Base-by-base conservation (phyloP, 768 basidiomycete species). In the Tricholoma sp. region DNA sequence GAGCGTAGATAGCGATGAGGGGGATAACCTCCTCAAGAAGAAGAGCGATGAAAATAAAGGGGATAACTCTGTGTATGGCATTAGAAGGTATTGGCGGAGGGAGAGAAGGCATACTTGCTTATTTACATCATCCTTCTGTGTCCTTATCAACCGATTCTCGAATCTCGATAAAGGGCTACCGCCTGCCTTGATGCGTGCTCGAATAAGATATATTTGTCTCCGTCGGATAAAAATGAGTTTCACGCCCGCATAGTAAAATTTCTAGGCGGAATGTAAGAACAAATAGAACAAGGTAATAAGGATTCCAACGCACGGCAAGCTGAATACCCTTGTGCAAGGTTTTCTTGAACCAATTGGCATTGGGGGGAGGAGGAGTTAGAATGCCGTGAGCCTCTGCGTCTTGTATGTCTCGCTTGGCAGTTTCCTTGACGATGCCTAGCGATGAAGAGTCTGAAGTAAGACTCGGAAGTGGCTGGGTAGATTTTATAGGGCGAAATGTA, bases 231-330 rank as follows among this genome's bases (percentile, higher is more conserved):
- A 80, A 60, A 94, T 83, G 58, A 88, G 76, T 70, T 85, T 89
- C 57, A 89, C 74, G 24, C 91, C 92, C 34, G 83, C 77, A 64
- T 76, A 86, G 71, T 94, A 94, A 70, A 94, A 94, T 87, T 91
- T 91, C 86, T 87, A 64, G 19, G 24, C 21, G 34, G n/a, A 5
- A 29, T 63, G 8, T 34, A 14, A 49, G 50, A 31, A 21, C 21
- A 53, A 57, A 57, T 50, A 7, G 46, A 21, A 31, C 19, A 51
- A 18, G 27, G 58, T 53, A 46, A n/a, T n/a, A 37, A 19, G 4
- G 19, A 47, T 14, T 47, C 8, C 19, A 29, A 70, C 74, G 46
- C 60, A 79, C 78, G 39, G 73, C 74, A 32, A 83, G 73, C 61
- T 81, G 70, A 35, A 79, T 75, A 22, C 67, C 73, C 54, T 79